Evolutionary conservation across 2,329 filamentous ascomycete genomes (phyloP).

Genomic region (Clonostachys rhizophaga): DNA sequence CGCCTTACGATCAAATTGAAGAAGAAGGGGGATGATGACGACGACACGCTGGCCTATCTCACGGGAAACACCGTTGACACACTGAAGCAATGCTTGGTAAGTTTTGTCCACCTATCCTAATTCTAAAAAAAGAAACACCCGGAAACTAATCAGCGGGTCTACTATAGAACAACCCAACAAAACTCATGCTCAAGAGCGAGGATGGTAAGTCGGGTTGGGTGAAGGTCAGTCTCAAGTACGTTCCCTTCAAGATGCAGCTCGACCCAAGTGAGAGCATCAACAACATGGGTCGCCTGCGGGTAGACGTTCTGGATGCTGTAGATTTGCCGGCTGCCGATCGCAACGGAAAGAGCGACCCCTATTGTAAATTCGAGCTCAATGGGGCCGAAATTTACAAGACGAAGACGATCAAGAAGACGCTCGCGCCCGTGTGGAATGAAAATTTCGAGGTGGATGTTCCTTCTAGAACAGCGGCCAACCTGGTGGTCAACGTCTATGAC

Average conservation of each 20-base stretch:
- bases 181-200: slow-evolving; percentile 72
- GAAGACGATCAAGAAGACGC: slow-evolving; percentile 93
- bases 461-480: slow-evolving; percentile 79
- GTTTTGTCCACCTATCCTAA: slow-evolving; percentile 19
- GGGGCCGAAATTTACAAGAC: slow-evolving; percentile 91
- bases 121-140: not conserved
- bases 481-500: slow-evolving; percentile 81
- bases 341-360: slow-evolving; percentile 96
- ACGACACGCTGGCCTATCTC: slow-evolving; percentile 76
- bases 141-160: not conserved
- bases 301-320: slow-evolving; percentile 84
- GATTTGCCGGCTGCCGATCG: slow-evolving; percentile 91
- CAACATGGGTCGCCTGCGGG: slow-evolving; percentile 92
- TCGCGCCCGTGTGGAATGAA: slow-evolving; percentile 94
- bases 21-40: slow-evolving; percentile 72
- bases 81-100: slow-evolving; percentile 79
- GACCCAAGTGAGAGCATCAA: slow-evolving; percentile 97
- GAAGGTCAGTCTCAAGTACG: slow-evolving; percentile 89
- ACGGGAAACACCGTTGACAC: slow-evolving; percentile 82
- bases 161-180: slow-evolving; percentile 77
- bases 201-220: slow-evolving; percentile 65
- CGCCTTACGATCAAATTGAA: slow-evolving; percentile 83
- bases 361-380: slow-evolving; percentile 90
- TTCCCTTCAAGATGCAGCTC: slow-evolving; percentile 89
- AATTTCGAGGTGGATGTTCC: slow-evolving; percentile 82